Evolutionary conservation across 2,329 filamentous ascomycete genomes (phyloP), one percentile per base, ranked within the genome.

Genomic region (Westerdykella ornata): DNA sequence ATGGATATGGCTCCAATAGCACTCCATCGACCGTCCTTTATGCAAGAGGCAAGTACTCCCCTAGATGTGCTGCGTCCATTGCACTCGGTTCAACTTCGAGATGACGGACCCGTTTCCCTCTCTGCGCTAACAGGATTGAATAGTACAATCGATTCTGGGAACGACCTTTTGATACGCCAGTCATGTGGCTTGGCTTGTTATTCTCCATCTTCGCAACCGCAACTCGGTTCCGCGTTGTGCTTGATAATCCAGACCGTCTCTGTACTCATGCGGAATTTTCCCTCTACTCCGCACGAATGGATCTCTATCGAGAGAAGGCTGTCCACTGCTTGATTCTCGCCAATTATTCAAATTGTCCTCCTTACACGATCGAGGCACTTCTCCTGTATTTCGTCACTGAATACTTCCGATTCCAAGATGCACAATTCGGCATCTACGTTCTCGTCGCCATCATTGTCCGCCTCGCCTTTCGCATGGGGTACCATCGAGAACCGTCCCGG

Each of bases 81-180:
- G 12, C 22, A 26, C 22, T 2, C 22, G 8, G 22, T 9, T 11
- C 7, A 30, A 32, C 11, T 38, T 38, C 30, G 36, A 22, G 14
- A 15, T 37, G 18, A 19, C 20, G 17, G 29, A 32, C 36, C 29
- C n/a, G 28, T 19, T 11, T 38, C 8, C n/a, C 7, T 4, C 8
- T 26, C 8, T 26, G 22, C 7, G 22, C 45, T 54, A 26, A 57
- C 32, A 6, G 9, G 4, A 3, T 19, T 11, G 26, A 13, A 5
- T 36, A 71, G 64, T 72, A 72, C 39, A 59, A 67, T 19, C 37
- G 47, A 2, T 72, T 73, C 46, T 74, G 71, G 70, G 39, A 45
- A n/a, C 54, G 63, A 29, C 68, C 65, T 1, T 60, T 56, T 8
- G 51, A 51, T 14, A 58, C 59, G 2, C 55, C 69, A 0, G 60